Conservation (phyloP, 2,329 filamentous ascomycete species). For the Botrytis porri region DNA sequence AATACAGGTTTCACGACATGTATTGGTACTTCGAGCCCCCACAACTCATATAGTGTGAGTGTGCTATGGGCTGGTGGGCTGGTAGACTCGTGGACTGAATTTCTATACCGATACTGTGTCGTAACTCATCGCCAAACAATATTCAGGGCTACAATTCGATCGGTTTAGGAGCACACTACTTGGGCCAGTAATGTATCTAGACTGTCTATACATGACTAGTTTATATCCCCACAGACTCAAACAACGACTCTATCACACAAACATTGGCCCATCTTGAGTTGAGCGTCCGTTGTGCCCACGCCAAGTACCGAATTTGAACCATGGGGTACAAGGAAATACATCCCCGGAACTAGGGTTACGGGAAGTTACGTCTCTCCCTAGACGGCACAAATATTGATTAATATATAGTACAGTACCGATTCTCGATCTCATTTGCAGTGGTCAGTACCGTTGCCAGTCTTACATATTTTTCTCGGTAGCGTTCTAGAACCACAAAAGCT, state of each 20-base stretch:
- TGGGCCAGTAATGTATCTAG: not conserved
- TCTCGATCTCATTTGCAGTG: not conserved
- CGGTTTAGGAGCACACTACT: not conserved
- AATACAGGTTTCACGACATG: not conserved
- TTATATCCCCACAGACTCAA: not conserved
- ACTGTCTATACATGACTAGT: not conserved
- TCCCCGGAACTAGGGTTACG: not conserved
- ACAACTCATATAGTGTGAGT: not conserved
- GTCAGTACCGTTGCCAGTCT: not conserved
- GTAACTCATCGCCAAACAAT: not conserved
- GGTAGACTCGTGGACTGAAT: not conserved
- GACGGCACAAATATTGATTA: not conserved
- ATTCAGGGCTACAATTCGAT: not conserved
- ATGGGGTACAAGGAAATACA: not conserved
- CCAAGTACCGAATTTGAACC: not conserved
- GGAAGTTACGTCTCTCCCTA: not conserved
- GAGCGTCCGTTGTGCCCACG: not conserved
- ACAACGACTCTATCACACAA: not conserved
- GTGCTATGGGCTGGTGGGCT: not conserved
- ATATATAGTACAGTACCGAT: not conserved
- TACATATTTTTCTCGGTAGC: not conserved
- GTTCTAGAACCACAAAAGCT: slow-evolving; percentile 1
- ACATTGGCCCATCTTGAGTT: not conserved
- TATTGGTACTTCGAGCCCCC: not conserved
- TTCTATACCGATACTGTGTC: not conserved